Evolutionary conservation across 78 protist species (phyloP), one percentile per base, ranked within the genome.

Genomic region (Protostelium mycophagum): DNA sequence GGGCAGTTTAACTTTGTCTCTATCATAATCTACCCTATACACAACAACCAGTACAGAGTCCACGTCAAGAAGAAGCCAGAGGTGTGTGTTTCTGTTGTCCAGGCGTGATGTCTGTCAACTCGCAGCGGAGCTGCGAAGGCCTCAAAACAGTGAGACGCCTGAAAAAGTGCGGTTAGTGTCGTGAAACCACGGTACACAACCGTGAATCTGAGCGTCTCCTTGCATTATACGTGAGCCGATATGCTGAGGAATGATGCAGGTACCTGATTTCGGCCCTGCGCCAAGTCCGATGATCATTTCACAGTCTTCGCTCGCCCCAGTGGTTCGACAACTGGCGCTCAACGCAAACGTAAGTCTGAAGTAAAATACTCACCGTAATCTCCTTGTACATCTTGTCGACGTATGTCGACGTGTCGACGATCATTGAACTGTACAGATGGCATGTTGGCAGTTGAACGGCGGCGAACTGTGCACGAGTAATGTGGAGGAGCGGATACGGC

Each of bases 1-100:
- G 95, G 95, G 38, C 95, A 93, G 87, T 93, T 93, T 73, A 93
- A 93, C 89, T 93, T 90, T 85, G 95, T 93, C 29, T 85, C 84
- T 16, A 93, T 93, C 36, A 35, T 93, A 5, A 85, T 93, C 16
- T 73, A 90, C 84, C 95, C 95, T 0, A 36, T 93, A 0, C 93
- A 88, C 34, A 36, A 83, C 84, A 91, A 89, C 28, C 86, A 88
- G 92, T 93, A 90, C 51, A 34, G 93, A 36, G 89, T 93, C 0
- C 93, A 93, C 83, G 88, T 93, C 29, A 90, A 90, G 37, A 93
- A 93, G 88, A 93, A 93, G 38, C 89, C 88, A 63, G 93, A 93
- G 86, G 37, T 85, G 86, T 25, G 16, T 5, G 16, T 25, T 5
- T 5, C 73, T 51, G 31, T 51, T 16, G 31, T 51, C 16, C 31